Base-by-base conservation (phyloP, 768 basidiomycete species). In the Lentinula lateritia region DNA sequence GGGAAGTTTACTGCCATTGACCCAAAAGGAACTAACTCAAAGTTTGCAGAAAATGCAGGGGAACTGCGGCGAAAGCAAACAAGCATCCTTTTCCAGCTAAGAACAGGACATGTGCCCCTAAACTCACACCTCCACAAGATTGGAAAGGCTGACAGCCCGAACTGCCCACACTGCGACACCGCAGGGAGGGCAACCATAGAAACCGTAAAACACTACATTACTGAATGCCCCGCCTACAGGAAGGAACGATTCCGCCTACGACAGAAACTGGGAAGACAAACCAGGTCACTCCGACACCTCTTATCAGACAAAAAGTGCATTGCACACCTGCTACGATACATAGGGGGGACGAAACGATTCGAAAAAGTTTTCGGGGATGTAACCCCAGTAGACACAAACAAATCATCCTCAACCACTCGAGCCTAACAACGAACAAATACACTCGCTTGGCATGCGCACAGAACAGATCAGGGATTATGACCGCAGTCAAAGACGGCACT, bases 21-120 rank as follows among this genome's bases (percentile, higher is more conserved):
- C 15, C 2, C 2, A 13, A n/a, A 1, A 5, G 41, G 41, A 23
- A 32, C 12, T 7, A 18, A n/a, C 18, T 43, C 39, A 15, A 18
- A 32, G 7, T 41, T 57, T 20, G 6, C 20, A 6, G 39, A 57
- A 23, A 53, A n/a, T 57, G 12, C 42, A 13, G 35, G 36, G 5
- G 36, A n/a, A 0, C 46, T 70, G 7, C 61, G 62, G 0, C 42
- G 65, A 12, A 34, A 48, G 3, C 63, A 68, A 12, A 59, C 67
- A 23, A 61, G 62, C 15, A 16, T 70, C 1, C 62, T 74, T 10
- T 59, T 71, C n/a, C 73, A 74, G 42, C 68, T 76, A 5, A 56
- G 72, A 2, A 70, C 71, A 2, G 69, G 70, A 2, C 74, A 75
- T 50, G 60, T 59, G 2, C 66, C 68, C 0, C 68, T 75, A 0